Percentiles rank a stretch among this genome's conserved stretches.
phyloP scores from a whole-genome alignment of 2,329 filamentous ascomycete genomes.

The Teratosphaeria pseudoeucalypti region DNA sequence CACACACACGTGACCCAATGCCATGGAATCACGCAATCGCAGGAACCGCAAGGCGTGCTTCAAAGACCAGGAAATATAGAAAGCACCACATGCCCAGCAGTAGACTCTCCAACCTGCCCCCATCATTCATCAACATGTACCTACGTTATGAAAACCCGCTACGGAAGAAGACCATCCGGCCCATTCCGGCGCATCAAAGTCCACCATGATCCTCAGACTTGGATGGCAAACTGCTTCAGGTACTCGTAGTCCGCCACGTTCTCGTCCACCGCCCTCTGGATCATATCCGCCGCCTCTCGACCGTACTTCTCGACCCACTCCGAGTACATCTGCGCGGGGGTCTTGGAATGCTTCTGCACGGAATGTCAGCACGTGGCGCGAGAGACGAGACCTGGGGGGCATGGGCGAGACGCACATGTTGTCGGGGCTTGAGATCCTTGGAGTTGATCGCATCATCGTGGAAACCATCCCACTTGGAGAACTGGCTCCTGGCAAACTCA shows the following conservation, averaged over 20 bases:
- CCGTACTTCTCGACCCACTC: conserved; percentile 70
- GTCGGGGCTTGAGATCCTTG: conserved; percentile 60
- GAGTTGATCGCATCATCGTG: conserved; percentile 90
- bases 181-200: background rate
- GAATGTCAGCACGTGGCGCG: conserved; percentile 2
- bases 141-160: background rate
- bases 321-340: conserved; percentile 54
- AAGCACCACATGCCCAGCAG: background rate
- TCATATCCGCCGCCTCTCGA: conserved; percentile 57
- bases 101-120: background rate
- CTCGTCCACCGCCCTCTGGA: conserved; percentile 59
- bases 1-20: background rate
- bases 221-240: conserved; percentile 65
- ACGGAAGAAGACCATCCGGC: background rate
- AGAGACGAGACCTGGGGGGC: background rate
- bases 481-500: conserved; percentile 57
- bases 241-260: conserved; percentile 72
- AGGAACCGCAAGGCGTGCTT: background rate
- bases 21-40: background rate
- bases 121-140: background rate
- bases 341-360: conserved; percentile 47
- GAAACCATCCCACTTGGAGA: conserved; percentile 96
- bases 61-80: background rate
- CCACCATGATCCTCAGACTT: conserved; percentile 15
- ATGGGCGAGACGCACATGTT: conserved; percentile 39